phyloP scores from a whole-genome alignment of 257 asterid genomes.

The Nicotiana undulata region DNA sequence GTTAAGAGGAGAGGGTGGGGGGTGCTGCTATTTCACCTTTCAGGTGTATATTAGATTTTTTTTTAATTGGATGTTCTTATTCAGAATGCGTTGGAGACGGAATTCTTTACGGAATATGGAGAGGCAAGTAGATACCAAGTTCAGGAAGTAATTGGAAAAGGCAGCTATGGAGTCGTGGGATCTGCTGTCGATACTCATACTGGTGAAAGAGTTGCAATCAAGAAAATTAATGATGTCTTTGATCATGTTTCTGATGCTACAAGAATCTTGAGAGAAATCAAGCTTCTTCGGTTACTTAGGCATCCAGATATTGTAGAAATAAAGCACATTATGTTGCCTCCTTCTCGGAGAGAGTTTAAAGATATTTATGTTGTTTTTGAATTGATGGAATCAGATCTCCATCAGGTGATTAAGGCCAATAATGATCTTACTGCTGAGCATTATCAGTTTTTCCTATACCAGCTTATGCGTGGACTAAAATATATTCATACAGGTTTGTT shows the following conservation, averaged over 20 bases:
- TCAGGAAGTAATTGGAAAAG: constrained; percentile 94
- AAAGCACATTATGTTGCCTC: constrained; percentile 16
- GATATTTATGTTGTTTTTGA: constrained; percentile 21
- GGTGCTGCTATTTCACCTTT: neutral
- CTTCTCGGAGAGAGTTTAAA: constrained; percentile 12
- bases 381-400: constrained; percentile 22
- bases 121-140: constrained; percentile 91
- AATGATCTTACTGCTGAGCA: constrained; percentile 82
- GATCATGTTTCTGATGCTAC: constrained; percentile 98
- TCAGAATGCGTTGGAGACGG: constrained; percentile 61
- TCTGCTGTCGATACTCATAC: constrained; percentile 83
- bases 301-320: constrained; percentile 89
- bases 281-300: constrained; percentile 82
- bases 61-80: constrained; percentile 4
- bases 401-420: constrained; percentile 9
- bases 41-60: constrained; percentile 1
- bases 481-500: constrained; percentile 74
- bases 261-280: constrained; percentile 87
- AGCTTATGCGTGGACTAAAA: constrained; percentile 89
- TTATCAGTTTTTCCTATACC: constrained; percentile 84
- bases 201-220: constrained; percentile 92
- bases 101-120: constrained; percentile 93
- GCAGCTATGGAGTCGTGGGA: constrained; percentile 95
- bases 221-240: constrained; percentile 91
- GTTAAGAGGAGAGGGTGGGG: neutral